Evolutionary conservation across 768 basidiomycete genomes (phyloP).

Genomic region (Phylloporus sp.): DNA sequence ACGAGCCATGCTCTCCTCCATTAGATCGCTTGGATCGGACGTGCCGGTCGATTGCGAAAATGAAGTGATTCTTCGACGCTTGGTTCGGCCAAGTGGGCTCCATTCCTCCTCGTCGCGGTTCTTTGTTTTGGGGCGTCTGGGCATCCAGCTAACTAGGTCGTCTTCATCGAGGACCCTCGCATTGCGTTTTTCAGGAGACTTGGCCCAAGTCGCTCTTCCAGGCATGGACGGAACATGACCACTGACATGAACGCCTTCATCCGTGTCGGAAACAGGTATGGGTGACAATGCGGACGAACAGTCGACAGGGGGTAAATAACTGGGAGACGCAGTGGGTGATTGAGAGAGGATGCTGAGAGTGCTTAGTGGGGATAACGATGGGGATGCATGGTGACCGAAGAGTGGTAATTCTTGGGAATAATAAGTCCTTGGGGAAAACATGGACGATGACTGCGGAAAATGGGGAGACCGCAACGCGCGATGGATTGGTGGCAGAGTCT

Average conservation of each 20-base stretch:
- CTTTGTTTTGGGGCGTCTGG: slow-evolving; percentile 11
- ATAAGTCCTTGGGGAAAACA: neutral
- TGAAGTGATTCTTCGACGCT: neutral
- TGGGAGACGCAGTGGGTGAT: slow-evolving; percentile 7
- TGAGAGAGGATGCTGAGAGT: slow-evolving; percentile 9
- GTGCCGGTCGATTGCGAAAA: neutral
- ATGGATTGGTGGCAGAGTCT: neutral
- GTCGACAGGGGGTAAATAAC: neutral
- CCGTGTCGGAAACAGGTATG: neutral
- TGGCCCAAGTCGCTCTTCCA: neutral
- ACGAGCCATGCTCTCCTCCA: neutral
- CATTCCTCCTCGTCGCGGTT: slow-evolving; percentile 23
- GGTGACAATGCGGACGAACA: neutral
- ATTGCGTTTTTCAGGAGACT: slow-evolving; percentile 12
- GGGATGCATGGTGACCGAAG: neutral
- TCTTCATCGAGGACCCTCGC: slow-evolving; percentile 2
- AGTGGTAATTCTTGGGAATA: neutral
- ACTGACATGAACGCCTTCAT: neutral
- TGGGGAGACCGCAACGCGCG: neutral
- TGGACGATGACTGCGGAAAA: neutral
- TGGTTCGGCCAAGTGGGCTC: slow-evolving; percentile 9
- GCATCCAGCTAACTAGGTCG: neutral
- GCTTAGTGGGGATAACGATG: slow-evolving; percentile 15
- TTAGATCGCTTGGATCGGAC: neutral
- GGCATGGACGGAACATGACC: neutral